A percentile compares a stretch with the other conserved stretches of the same genome.
Conservation (phyloP, 2,329 filamentous ascomycete genomes). For the Colletotrichum tamarilloi region DNA sequence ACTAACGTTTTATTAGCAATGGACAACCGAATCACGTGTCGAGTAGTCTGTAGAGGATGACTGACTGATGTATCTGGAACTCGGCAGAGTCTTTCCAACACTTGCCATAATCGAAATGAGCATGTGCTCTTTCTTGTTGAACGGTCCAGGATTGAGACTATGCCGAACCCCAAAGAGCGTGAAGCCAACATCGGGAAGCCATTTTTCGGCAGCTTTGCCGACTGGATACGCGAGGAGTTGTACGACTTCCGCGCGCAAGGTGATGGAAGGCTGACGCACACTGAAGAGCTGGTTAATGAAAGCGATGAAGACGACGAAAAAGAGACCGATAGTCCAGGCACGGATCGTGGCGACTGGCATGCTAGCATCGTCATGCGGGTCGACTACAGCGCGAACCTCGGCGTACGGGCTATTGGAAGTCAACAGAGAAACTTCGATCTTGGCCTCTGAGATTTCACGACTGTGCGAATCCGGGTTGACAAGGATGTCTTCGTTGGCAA, state of each 20-base stretch:
- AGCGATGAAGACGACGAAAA: conserved; percentile 46
- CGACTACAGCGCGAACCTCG: conserved; percentile 58
- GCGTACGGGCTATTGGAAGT: conserved; percentile 51
- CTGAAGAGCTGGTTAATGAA: conserved; percentile 54
- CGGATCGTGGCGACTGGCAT: conserved; percentile 55
- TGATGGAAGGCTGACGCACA: conserved; percentile 53
- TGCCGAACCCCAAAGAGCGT: conserved; percentile 49
- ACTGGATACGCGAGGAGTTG: conserved; percentile 53
- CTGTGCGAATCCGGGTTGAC: conserved; percentile 41
- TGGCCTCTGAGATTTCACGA: conserved; percentile 44
- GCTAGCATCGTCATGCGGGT: conserved; percentile 52
- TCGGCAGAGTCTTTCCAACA: conserved; percentile 55
- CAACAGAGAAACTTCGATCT: conserved; percentile 46
- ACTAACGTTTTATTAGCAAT: conserved; percentile 45
- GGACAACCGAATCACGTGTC: no score
- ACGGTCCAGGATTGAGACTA: conserved; percentile 60
- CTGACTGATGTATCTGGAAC: conserved; percentile 53
- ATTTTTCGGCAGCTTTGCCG: conserved; percentile 46
- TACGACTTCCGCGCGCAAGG: conserved; percentile 51
- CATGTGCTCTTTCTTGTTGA: conserved; percentile 66
- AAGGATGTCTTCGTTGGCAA: conserved; percentile 40
- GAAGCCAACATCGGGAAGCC: conserved; percentile 48
- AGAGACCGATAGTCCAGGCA: conserved; percentile 50
- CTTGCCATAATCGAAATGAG: conserved; percentile 68
- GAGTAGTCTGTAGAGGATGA: no score